Conservation (phyloP, 306 rosid species). For the Pterocarpus macrocarpus region DNA sequence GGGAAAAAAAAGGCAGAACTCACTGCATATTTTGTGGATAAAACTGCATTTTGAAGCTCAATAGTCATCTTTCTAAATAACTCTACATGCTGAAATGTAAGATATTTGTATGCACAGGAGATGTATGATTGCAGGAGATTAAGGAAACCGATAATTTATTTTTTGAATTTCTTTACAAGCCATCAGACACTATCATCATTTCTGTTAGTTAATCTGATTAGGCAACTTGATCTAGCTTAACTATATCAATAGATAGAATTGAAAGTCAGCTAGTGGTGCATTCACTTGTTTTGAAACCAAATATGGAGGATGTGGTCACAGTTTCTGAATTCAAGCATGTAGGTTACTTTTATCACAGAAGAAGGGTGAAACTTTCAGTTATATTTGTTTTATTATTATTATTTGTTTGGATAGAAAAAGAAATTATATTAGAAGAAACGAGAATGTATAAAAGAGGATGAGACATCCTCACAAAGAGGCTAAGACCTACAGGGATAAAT, state of each 20-base stretch:
- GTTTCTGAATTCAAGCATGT: slow-evolving; percentile 7
- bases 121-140: neutral
- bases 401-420: too few relatives aligned
- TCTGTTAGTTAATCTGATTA: slow-evolving; percentile 33
- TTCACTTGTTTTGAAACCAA: slow-evolving; percentile 12
- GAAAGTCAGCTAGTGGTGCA: neutral
- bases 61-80: slow-evolving; percentile 23
- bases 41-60: slow-evolving; percentile 8
- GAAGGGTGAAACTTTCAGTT: slow-evolving; percentile 6
- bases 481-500: too few relatives aligned
- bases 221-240: neutral
- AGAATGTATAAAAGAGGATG: too few relatives aligned
- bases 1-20: neutral
- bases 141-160: slow-evolving; percentile 18
- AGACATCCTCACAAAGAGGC: too few relatives aligned
- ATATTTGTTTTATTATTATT: neutral
- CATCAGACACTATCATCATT: slow-evolving; percentile 24
- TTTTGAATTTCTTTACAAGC: slow-evolving; percentile 15
- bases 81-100: slow-evolving; percentile 1
- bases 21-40: slow-evolving; percentile 33
- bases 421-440: too few relatives aligned
- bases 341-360: neutral
- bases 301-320: slow-evolving; percentile 8
- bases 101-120: slow-evolving; percentile 28
- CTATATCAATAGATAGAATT: slow-evolving; percentile 24